Evolutionary conservation across 345 rosid species (phyloP).

Genomic region (Citropsis articulata): DNA sequence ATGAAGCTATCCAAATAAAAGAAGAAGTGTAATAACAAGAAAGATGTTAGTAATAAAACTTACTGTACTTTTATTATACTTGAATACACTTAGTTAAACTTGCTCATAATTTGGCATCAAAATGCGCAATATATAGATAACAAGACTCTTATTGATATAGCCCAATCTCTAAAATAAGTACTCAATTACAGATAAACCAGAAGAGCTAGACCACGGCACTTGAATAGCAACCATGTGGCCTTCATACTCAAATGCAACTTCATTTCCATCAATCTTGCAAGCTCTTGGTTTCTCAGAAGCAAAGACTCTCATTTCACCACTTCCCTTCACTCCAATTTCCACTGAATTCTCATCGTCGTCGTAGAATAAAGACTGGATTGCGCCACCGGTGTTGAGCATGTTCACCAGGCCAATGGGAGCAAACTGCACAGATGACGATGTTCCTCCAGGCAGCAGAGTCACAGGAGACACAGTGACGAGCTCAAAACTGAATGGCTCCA

Average conservation of each 20-base stretch:
- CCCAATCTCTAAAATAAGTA: slow-evolving; percentile 44
- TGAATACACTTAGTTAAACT: neutral
- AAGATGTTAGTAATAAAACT: neutral
- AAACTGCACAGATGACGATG: slow-evolving; percentile 36
- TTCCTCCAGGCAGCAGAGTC: slow-evolving; percentile 28
- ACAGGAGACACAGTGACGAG: slow-evolving; percentile 78
- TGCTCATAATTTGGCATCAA: neutral
- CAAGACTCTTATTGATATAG: neutral
- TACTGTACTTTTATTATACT: neutral
- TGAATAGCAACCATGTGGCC: slow-evolving; percentile 46
- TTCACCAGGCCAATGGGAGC: slow-evolving; percentile 83
- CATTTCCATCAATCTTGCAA: slow-evolving; percentile 63
- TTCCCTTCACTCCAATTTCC: slow-evolving; percentile 56
- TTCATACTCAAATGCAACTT: slow-evolving; percentile 53
- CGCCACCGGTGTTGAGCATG: slow-evolving; percentile 93
- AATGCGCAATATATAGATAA: neutral
- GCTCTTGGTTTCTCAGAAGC: slow-evolving; percentile 60
- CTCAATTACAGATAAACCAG: slow-evolving; percentile 42
- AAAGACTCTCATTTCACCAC: slow-evolving; percentile 66
- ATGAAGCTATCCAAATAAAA: neutral
- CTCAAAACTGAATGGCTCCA: slow-evolving; percentile 82
- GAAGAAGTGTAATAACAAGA: neutral
- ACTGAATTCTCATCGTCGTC: slow-evolving; percentile 27
- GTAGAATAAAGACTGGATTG: slow-evolving; percentile 51
- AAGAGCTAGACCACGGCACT: slow-evolving; percentile 63